phyloP scores from a whole-genome alignment of 169 alveolate species.

The Eimeria falciformis region DNA sequence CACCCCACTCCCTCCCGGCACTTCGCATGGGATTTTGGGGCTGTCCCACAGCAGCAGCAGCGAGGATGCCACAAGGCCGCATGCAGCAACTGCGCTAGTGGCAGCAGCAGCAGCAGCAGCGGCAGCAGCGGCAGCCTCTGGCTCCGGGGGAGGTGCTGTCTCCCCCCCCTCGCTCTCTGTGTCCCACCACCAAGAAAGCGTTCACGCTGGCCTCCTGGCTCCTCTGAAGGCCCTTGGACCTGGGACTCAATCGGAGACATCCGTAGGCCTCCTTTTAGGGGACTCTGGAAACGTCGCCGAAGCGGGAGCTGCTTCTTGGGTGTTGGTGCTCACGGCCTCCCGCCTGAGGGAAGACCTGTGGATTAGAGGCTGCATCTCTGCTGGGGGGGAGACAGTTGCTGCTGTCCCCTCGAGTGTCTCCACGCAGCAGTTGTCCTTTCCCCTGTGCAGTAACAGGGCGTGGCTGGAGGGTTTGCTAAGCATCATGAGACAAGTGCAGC shows the following conservation, averaged over 20 bases:
- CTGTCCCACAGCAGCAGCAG: neutral
- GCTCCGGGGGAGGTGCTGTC: too few species aligned
- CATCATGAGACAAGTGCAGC: neutral
- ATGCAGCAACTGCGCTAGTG: neutral
- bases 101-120: conserved; percentile 14
- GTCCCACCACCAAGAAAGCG: too few species aligned
- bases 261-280: neutral
- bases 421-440: neutral
- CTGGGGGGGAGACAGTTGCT: neutral
- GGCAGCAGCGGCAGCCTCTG: too few species aligned
- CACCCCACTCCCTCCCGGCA: neutral
- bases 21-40: neutral
- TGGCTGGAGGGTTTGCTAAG: neutral
- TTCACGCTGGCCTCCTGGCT: too few species aligned
- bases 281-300: neutral
- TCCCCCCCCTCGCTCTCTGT: too few species aligned
- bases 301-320: neutral
- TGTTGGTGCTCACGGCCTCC: neutral
- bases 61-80: neutral
- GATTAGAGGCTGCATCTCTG: neutral
- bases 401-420: neutral
- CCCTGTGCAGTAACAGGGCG: neutral
- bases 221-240: too few species aligned
- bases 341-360: neutral
- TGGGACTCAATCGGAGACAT: too few species aligned